Evolutionary conservation across 306 rosid species (phyloP).

Genomic region (Gastrolobium villosum): DNA sequence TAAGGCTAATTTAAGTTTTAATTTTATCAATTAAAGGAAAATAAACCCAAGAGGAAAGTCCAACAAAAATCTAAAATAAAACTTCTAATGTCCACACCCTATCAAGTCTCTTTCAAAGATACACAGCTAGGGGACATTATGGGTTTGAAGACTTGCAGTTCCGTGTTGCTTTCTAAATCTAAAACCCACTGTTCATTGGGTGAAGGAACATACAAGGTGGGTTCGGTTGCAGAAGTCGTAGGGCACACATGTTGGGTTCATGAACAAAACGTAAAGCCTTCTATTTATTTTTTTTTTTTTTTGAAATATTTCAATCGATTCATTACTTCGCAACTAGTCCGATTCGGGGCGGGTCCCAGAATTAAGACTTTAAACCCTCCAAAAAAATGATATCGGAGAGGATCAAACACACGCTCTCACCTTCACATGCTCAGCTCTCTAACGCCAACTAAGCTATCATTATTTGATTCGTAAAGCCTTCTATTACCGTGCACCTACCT

Average conservation of each 20-base stretch:
- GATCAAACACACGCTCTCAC: too few relatives aligned
- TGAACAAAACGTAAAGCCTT: constrained; percentile 17
- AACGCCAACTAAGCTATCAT: too few relatives aligned
- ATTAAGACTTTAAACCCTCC: too few relatives aligned
- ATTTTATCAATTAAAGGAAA: neutral
- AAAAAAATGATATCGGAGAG: too few relatives aligned
- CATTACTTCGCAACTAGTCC: too few relatives aligned
- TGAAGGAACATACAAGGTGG: constrained; percentile 27
- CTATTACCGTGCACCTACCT: neutral
- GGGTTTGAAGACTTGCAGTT: neutral
- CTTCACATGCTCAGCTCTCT: too few relatives aligned
- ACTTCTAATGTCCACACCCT: neutral
- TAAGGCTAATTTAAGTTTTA: neutral
- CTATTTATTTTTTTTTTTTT: neutral
- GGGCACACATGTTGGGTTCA: constrained; percentile 45
- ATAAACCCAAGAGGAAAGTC: constrained; percentile 1
- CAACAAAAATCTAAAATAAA: neutral
- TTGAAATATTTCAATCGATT: too few relatives aligned
- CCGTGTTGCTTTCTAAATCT: neutral
- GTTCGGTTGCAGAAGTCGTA: constrained; percentile 43
- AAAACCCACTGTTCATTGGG: neutral
- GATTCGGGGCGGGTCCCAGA: too few relatives aligned
- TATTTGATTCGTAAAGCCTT: neutral
- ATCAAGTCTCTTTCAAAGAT: neutral
- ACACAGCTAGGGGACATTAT: neutral